Percentiles rank a stretch among this genome's conserved stretches.
Evolutionary conservation across 2,329 filamentous ascomycete genomes (phyloP).

Genomic region (Pseudogymnoascus sp.): DNA sequence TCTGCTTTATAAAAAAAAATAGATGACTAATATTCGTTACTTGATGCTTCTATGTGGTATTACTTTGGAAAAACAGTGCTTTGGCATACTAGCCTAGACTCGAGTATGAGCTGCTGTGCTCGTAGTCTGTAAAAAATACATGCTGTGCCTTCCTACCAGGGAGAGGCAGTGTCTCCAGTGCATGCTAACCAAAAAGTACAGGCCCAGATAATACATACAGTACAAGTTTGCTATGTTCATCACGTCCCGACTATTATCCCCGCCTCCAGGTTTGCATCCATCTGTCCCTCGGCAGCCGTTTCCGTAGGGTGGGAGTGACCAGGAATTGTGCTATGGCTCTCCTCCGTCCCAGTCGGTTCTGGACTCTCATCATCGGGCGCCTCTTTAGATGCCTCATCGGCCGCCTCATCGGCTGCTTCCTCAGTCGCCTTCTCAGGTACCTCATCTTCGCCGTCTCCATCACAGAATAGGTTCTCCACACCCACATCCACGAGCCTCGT

Average conservation of each 20-base stretch:
- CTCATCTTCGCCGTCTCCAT: slow-evolving; percentile 14
- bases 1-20: slow-evolving; percentile 3
- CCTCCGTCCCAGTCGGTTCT: not conserved
- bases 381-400: not conserved
- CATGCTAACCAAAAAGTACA: not conserved
- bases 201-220: slow-evolving; percentile 4
- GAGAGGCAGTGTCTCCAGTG: not conserved
- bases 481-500: not conserved
- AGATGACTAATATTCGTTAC: slow-evolving; percentile 6
- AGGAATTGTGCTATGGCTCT: not conserved
- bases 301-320: not conserved
- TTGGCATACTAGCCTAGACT: not conserved
- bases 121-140: not conserved
- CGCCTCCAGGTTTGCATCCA: not conserved
- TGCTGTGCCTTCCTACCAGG: not conserved
- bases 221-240: not conserved
- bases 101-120: not conserved
- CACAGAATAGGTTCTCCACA: not conserved
- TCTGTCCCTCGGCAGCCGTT: not conserved
- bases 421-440: slow-evolving; percentile 12
- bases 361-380: not conserved
- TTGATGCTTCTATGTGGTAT: not conserved
- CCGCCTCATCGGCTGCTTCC: slow-evolving; percentile 11
- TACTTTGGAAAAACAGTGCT: not conserved
- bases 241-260: slow-evolving; percentile 1